Conservation (phyloP, 768 basidiomycete genomes). For the Tephrocybe sp. region DNA sequence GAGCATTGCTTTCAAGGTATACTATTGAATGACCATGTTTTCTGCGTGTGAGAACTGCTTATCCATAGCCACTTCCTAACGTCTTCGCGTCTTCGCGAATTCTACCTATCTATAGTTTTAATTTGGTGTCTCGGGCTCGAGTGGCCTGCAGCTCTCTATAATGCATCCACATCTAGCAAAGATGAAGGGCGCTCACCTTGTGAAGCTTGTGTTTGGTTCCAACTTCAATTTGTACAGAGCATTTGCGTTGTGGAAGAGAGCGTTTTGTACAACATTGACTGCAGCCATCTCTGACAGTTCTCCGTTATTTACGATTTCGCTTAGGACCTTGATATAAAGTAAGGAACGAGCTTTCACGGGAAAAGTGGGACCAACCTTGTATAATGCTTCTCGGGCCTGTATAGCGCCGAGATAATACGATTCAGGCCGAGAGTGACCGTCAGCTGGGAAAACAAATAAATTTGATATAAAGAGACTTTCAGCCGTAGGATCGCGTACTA, state of each 20-base stretch:
- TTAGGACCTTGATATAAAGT: constrained; percentile 46
- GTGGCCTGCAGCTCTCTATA: too few species aligned
- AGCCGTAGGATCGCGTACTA: constrained; percentile 39
- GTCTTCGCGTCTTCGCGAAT: too few species aligned
- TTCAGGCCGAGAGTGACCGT: constrained; percentile 78
- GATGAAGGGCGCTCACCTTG: too few species aligned
- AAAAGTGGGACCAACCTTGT: constrained; percentile 43
- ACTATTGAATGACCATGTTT: too few species aligned
- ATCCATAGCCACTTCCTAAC: too few species aligned
- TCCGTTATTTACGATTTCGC: constrained; percentile 40
- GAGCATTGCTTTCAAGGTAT: too few species aligned
- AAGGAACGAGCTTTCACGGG: too few species aligned
- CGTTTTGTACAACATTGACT: constrained; percentile 46
- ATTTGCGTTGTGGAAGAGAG: constrained; percentile 69
- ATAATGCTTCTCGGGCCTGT: constrained; percentile 64
- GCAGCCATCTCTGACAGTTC: constrained; percentile 59
- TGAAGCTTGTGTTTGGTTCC: constrained; percentile 9
- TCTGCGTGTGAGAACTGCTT: too few species aligned
- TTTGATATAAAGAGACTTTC: not conserved
- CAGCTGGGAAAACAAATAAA: constrained; percentile 31
- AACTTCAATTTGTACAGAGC: constrained; percentile 57
- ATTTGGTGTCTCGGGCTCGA: too few species aligned
- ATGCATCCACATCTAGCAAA: too few species aligned
- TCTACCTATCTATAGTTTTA: too few species aligned
- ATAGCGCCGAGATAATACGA: constrained; percentile 64